phyloP scores from a whole-genome alignment of 495 filamentous ascomycete genomes.

The Alectoria sarmentosa region DNA sequence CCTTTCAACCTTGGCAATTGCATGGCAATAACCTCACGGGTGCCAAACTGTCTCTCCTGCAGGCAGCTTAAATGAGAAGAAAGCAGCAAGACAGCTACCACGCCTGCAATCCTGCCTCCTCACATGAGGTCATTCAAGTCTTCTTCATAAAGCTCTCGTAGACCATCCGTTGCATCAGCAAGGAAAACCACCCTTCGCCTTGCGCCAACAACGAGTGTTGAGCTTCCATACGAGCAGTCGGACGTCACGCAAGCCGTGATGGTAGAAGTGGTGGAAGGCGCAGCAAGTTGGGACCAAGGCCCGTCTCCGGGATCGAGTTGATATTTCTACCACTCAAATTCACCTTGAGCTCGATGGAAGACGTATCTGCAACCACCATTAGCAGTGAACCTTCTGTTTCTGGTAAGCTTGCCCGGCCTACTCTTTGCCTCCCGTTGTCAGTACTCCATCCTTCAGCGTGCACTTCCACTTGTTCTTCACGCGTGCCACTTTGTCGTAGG shows the following conservation, averaged over 20 bases:
- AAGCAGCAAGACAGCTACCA: not conserved
- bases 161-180: not conserved
- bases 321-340: constrained; percentile 83
- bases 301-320: no score
- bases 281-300: not conserved
- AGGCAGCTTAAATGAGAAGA: not conserved
- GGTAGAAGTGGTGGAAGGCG: not conserved
- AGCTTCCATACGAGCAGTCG: not conserved
- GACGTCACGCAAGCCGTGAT: not conserved
- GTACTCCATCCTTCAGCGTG: constrained; percentile 90
- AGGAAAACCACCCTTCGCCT: not conserved
- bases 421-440: constrained; percentile 86
- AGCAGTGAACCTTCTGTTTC: constrained; percentile 22
- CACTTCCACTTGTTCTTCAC: constrained; percentile 99
- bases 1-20: not conserved
- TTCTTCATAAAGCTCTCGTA: not conserved
- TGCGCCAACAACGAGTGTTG: not conserved
- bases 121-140: not conserved
- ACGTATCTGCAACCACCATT: constrained; percentile 56
- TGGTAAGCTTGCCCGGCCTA: constrained; percentile 27
- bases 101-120: not conserved
- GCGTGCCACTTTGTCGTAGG: constrained; percentile 97
- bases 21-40: not conserved
- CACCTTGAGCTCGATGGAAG: constrained; percentile 93
- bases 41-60: not conserved